Conservation (phyloP, 108 stramenopile species). For the Skeletonema menzelii region DNA sequence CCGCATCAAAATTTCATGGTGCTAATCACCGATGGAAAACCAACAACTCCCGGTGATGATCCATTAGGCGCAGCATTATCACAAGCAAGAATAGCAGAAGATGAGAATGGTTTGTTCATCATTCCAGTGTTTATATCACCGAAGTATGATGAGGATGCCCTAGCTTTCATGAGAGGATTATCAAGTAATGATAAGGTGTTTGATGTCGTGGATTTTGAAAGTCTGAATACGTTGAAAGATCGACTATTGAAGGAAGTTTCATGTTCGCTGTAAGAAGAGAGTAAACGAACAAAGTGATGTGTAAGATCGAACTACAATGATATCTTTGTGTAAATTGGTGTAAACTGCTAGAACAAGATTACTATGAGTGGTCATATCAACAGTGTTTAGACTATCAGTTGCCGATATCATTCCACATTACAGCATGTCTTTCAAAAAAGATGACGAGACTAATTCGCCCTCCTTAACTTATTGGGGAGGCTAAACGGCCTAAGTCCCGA, state of each 20-base stretch:
- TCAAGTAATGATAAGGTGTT: constrained; percentile 12
- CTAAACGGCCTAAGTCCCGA: too few relatives aligned
- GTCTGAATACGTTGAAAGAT: constrained; percentile 25
- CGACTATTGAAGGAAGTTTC: constrained; percentile 36
- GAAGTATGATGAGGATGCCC: constrained; percentile 13
- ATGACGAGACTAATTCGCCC: too few relatives aligned
- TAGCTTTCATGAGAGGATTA: too few relatives aligned
- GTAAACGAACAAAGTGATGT: neutral
- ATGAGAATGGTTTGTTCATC: neutral
- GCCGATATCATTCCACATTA: too few relatives aligned
- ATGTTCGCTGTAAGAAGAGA: constrained; percentile 4
- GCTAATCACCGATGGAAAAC: neutral
- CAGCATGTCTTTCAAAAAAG: too few relatives aligned
- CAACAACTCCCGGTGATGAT: neutral
- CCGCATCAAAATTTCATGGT: neutral
- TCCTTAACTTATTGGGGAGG: too few relatives aligned
- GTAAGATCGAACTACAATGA: too few relatives aligned
- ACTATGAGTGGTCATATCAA: too few relatives aligned
- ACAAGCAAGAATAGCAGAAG: neutral
- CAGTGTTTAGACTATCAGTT: too few relatives aligned
- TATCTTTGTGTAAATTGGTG: too few relatives aligned
- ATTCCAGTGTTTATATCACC: constrained; percentile 9
- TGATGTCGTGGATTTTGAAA: constrained; percentile 36
- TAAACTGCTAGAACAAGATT: too few relatives aligned
- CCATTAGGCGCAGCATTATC: neutral